Base-by-base conservation (phyloP, 306 rosid genomes). In the Lathyrus aphaca region DNA sequence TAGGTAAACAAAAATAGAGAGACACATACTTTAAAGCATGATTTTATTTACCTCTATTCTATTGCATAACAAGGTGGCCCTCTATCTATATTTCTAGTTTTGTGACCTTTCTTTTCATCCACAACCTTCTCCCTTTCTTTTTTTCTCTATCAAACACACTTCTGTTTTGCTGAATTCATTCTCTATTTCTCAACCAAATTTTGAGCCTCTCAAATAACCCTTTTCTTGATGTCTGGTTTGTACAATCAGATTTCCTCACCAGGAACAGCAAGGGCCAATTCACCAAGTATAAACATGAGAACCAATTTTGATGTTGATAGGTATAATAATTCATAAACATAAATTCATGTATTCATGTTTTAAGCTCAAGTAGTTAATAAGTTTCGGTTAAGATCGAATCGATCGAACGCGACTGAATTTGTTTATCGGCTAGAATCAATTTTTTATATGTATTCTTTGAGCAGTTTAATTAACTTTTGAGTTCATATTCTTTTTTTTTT, bases 251-350 rank as follows among this genome's bases (percentile, higher is more conserved):
- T 79, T 70, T 61, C 84, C 68, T 82, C 89, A 58, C 86, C 84
- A 66, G 72, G 84, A 64, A 60, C 79, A 53, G 83, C 56, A 59
- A 79, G 86, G 78, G 82, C 89, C 55, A 64, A 69, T 70, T 82
- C 89, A 65, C 86, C 86, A 48, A 82, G 56, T 53, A 84, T 84
- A 64, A 75, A 79, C 74, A 73, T 80, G 62, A 85, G 86, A 74
- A 73, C 57, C 84, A 70, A 66, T 78, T 69, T 77, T 71, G 84
- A 85, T 73, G 75, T 79, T 67, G 86, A 85, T 42, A 82, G 84
- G 84, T 80, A 79, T 35, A 32, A 30, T 30, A 6, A 35, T 8
- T 35, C 8, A 35, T 35, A 35, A 35, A 35, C 9, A 35, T 35
- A 7, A 35, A 6, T 35, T 35, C 9, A 35, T 35, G 39, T 35